Evolutionary conservation across 208 protist genomes (phyloP).

Genomic region (Jaenimonas drosophilae): DNA sequence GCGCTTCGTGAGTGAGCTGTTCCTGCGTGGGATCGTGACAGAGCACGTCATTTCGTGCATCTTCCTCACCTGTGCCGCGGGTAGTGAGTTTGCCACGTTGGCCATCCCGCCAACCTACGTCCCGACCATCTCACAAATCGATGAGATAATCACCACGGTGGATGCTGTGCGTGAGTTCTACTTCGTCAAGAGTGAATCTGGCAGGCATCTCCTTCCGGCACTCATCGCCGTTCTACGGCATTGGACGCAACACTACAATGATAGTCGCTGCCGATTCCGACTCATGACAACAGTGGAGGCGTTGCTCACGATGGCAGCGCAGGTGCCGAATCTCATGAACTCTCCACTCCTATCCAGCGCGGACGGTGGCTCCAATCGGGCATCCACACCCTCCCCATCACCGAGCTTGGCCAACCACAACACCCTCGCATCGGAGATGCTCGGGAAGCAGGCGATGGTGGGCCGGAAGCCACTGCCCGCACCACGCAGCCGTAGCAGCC

Average conservation of each 20-base stretch:
- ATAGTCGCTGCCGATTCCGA: conserved; percentile 53
- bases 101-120: conserved; percentile 38
- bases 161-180: conserved; percentile 27
- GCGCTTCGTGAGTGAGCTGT: conserved; percentile 70
- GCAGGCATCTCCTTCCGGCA: conserved; percentile 21
- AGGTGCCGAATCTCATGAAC: background rate
- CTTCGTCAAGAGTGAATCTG: conserved; percentile 28
- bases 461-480: conserved; percentile 30
- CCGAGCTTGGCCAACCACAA: conserved; percentile 1
- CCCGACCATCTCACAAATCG: conserved; percentile 58
- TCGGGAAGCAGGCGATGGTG: conserved; percentile 15
- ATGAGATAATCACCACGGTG: conserved; percentile 52
- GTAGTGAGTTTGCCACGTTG: conserved; percentile 25
- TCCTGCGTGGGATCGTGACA: conserved; percentile 45
- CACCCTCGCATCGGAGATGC: conserved; percentile 1
- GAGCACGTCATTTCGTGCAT: conserved; percentile 53
- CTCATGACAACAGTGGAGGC: conserved; percentile 48
- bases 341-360: background rate
- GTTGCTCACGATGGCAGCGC: conserved; percentile 5
- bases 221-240: conserved; percentile 41
- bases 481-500: conserved; percentile 37
- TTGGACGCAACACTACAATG: conserved; percentile 47
- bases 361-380: background rate
- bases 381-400: background rate
- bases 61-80: conserved; percentile 34